Evolutionary conservation across 2,329 filamentous ascomycete genomes (phyloP).

Genomic region (Fragosphaeria purpurea): DNA sequence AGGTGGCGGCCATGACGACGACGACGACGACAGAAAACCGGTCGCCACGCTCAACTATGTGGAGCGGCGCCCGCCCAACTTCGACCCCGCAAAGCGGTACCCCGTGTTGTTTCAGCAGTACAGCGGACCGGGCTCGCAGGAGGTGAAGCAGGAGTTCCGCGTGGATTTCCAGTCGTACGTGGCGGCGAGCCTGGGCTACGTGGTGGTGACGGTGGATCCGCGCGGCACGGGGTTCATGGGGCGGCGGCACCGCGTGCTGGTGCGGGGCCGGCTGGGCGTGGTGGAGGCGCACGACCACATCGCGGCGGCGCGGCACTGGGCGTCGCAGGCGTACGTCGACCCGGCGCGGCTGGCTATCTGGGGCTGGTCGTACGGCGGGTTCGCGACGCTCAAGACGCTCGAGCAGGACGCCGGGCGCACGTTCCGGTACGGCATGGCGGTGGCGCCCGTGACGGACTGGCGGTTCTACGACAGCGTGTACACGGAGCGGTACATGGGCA

Average conservation of each 20-base stretch:
- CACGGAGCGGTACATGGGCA: slow-evolving; percentile 96
- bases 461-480: slow-evolving; percentile 90
- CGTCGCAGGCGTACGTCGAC: slow-evolving; percentile 73
- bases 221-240: slow-evolving; percentile 88
- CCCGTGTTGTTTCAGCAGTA: slow-evolving; percentile 94
- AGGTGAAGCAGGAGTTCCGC: slow-evolving; percentile 66
- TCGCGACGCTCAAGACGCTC: slow-evolving; percentile 88
- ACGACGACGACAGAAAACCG: no score
- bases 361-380: slow-evolving; percentile 98
- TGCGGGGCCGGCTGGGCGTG: slow-evolving; percentile 74
- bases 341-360: slow-evolving; percentile 77
- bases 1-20: slow-evolving; percentile 42
- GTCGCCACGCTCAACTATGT: slow-evolving; percentile 46
- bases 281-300: slow-evolving; percentile 89
- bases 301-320: slow-evolving; percentile 76
- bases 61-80: slow-evolving; percentile 83
- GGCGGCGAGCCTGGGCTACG: slow-evolving; percentile 75
- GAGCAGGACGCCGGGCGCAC: slow-evolving; percentile 83
- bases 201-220: slow-evolving; percentile 90
- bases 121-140: slow-evolving; percentile 87
- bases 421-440: slow-evolving; percentile 95
- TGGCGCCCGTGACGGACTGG: slow-evolving; percentile 98
- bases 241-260: slow-evolving; percentile 68
- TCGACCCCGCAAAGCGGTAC: slow-evolving; percentile 73
- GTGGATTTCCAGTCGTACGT: slow-evolving; percentile 90